These are phyloP conservation scores for Moesziomyces parantarcticus DNA, from an alignment of 1,284 basidiomycete species.

Conservation along the genomic window DNA sequence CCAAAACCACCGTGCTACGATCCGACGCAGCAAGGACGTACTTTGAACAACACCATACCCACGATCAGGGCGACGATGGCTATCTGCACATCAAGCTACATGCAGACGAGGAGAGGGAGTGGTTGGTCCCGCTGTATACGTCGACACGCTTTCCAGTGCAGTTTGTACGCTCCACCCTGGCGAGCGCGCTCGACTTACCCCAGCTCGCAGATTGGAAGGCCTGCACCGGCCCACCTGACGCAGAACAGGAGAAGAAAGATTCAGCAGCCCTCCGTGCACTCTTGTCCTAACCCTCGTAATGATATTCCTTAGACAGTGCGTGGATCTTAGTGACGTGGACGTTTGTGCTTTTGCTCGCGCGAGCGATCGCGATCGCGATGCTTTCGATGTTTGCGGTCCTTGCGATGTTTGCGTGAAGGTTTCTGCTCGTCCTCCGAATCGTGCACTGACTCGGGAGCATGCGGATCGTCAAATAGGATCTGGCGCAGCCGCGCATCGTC, in stretches of 20 bases:
- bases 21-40: conserved; percentile 2
- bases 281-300: not conserved
- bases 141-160: conserved; percentile 32
- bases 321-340: not conserved
- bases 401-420: no score
- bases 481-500: not conserved
- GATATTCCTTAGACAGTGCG: no score
- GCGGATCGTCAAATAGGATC: not conserved
- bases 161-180: conserved; percentile 44
- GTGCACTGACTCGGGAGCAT: not conserved
- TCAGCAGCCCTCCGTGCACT: not conserved
- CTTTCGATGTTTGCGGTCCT: no score
- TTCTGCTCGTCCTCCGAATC: not conserved
- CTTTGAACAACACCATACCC: conserved; percentile 18
- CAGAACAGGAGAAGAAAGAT: not conserved
- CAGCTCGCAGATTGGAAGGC: conserved; percentile 60
- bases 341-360: not conserved
- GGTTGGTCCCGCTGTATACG: conserved; percentile 23
- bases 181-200: conserved; percentile 40
- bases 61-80: conserved; percentile 26
- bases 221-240: conserved; percentile 18
- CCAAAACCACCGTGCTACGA: not conserved
- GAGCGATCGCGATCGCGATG: not conserved
- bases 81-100: conserved; percentile 11
- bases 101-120: conserved; percentile 7